Conservation (phyloP, 2,329 filamentous ascomycete species). For the Thielaviopsis ethacetica region DNA sequence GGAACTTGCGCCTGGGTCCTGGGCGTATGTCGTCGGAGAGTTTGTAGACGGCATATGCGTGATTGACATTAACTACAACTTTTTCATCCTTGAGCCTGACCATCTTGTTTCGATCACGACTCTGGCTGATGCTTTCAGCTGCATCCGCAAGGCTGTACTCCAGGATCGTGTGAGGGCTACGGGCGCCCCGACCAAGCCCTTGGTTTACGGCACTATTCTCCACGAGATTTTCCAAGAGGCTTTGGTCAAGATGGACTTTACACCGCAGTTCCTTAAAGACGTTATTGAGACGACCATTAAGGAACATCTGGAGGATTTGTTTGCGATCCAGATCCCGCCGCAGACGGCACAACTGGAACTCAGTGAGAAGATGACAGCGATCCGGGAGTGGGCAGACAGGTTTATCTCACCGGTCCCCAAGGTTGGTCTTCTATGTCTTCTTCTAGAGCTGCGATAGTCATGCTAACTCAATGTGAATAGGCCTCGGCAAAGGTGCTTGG, state of each 20-base stretch:
- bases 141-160: constrained; percentile 75
- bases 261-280: constrained; percentile 44
- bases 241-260: constrained; percentile 70
- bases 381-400: constrained; percentile 66
- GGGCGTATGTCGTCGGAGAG: constrained; percentile 71
- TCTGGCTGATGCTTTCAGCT: constrained; percentile 90
- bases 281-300: constrained; percentile 54
- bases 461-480: constrained; percentile 21
- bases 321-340: constrained; percentile 65
- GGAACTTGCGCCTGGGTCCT: constrained; percentile 54
- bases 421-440: constrained; percentile 25
- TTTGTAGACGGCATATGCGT: constrained; percentile 63
- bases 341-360: constrained; percentile 63
- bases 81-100: constrained; percentile 86
- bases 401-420: constrained; percentile 61
- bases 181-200: constrained; percentile 58
- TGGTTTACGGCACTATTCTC: constrained; percentile 84
- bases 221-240: constrained; percentile 94
- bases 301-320: constrained; percentile 74
- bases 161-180: constrained; percentile 92
- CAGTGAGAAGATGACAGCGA: constrained; percentile 63
- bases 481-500: constrained; percentile 60
- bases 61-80: constrained; percentile 65
- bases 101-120: constrained; percentile 90
- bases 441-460: constrained; percentile 15